These are phyloP conservation scores for Carex kokanica DNA, from an alignment of 176 grass and related monocot species.

Conservation along the genomic window DNA sequence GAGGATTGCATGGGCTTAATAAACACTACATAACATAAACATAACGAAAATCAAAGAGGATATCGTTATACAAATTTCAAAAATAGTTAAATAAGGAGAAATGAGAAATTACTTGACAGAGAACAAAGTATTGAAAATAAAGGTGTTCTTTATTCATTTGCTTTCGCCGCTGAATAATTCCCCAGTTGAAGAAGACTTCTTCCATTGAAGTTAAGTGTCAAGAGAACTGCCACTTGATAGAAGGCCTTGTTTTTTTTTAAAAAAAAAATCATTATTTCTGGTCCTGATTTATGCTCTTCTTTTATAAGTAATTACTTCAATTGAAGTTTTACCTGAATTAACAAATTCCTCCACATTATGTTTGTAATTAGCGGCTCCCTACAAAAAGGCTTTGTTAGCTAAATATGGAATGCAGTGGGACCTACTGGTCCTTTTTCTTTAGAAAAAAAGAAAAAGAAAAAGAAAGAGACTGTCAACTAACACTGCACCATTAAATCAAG, in stretches of 20 bases:
- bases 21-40: not conserved
- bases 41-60: not conserved
- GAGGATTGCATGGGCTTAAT: not conserved
- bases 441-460: not conserved
- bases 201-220: conserved; percentile 70
- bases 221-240: conserved; percentile 81
- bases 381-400: conserved; percentile 21
- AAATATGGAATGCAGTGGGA: not conserved
- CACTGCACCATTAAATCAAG: not conserved
- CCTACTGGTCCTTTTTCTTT: not conserved
- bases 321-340: conserved; percentile 62
- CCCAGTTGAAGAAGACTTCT: conserved; percentile 56
- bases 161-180: conserved; percentile 40
- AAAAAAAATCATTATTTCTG: conserved; percentile 17
- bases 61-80: not conserved
- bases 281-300: not conserved
- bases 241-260: conserved; percentile 66
- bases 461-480: not conserved
- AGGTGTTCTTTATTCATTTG: conserved; percentile 83
- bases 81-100: conserved; percentile 11
- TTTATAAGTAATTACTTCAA: not conserved
- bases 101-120: conserved; percentile 59
- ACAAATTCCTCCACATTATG: conserved; percentile 97
- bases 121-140: conserved; percentile 95
- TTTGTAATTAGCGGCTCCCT: conserved; percentile 89